Evolutionary conservation across 2,329 filamentous ascomycete species (phyloP), one percentile per base, ranked within the genome.

Genomic region (Verticillium klebahnii): DNA sequence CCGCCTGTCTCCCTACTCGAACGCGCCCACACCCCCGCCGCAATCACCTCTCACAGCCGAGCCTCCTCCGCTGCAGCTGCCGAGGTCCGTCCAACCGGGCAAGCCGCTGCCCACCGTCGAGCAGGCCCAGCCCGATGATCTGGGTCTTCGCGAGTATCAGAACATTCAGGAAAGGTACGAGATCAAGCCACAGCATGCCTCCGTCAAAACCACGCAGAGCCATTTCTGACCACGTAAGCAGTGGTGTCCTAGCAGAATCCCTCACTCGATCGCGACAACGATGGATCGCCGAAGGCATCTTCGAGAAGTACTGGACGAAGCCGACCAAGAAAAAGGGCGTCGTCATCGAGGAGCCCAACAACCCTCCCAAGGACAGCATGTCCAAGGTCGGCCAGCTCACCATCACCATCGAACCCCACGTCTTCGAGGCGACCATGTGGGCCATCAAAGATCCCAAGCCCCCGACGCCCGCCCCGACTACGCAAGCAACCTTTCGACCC

Each of bases 301-400:
- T 93, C 68, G 88, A 92, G 67, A 89, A 87, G 69, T 92, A 90
- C 73, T 93, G 89, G 89, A 84, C 87, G 9, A 92, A 92, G 70
- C 89, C 89, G 3, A 79, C 79, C 52, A 90, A 89, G 75, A 84
- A 85, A 65, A 91, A 89, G 72, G 86, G 88, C 54, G 83, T 85
- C 2, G 73, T 86, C 29, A 82, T 83, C 60, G 87, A 89, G 67
- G 85, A 88, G 59, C 79, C 83, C 6, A 86, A 87, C 67, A 90
- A 91, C 68, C 88, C 88, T 2, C 77, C 87, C 64, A 87, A 90
- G 73, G 85, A 92, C 56, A 87, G 83, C 64, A 91, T 92, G 87
- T 80, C 83, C 66, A 90, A 88, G 73, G 83, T 92, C 25, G 91
- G 92, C 67, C 85, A 84, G 67, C 87, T 91, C 64, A 87, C 87